Base-by-base conservation (phyloP, 352 stramenopile genomes). In the Phytophthora podocarpi region DNA sequence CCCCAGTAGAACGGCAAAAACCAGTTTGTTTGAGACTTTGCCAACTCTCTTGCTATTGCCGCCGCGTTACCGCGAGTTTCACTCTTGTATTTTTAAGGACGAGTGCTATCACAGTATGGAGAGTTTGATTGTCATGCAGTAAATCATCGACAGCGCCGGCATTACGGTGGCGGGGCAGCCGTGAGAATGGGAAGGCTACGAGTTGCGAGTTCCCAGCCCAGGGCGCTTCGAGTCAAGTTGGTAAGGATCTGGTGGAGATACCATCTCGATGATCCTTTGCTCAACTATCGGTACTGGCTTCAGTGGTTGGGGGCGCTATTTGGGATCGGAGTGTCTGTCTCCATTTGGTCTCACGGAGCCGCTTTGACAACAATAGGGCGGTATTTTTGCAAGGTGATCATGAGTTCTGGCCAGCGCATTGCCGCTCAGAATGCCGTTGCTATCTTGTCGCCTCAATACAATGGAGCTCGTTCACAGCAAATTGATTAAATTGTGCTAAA, bases 231-330 rank as follows among this genome's bases (percentile, higher is more conserved):
- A n/a, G n/a, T n/a, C n/a, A n/a, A n/a, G n/a, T n/a, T n/a, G n/a
- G n/a, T n/a, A n/a, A n/a, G n/a, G n/a, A n/a, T n/a, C n/a, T n/a
- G n/a, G n/a, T n/a, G n/a, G n/a, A n/a, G n/a, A n/a, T n/a, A n/a
- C n/a, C n/a, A n/a, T n/a, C n/a, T n/a, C n/a, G n/a, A n/a, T n/a
- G n/a, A n/a, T n/a, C n/a, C n/a, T n/a, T n/a, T 47, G 28, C 24
- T 42, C 16, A n/a, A n/a, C n/a, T n/a, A 18, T 26, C 26, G 18
- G 28, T 57, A 46, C 46, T 67, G 45, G 48, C 48, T 67, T 66
- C 39, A 48, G 36, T 42, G 49, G 43, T 60, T 67, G n/a, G 60
- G 60, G 56, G 20, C 18, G 41, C 31, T 70, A 58, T 58, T 74
- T 71, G 43, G 37, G 39, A 74, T 37, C 49, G 16, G 26, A 36